Base-by-base conservation (phyloP, 495 filamentous ascomycete species). In the Lineolata rhizophorae region DNA sequence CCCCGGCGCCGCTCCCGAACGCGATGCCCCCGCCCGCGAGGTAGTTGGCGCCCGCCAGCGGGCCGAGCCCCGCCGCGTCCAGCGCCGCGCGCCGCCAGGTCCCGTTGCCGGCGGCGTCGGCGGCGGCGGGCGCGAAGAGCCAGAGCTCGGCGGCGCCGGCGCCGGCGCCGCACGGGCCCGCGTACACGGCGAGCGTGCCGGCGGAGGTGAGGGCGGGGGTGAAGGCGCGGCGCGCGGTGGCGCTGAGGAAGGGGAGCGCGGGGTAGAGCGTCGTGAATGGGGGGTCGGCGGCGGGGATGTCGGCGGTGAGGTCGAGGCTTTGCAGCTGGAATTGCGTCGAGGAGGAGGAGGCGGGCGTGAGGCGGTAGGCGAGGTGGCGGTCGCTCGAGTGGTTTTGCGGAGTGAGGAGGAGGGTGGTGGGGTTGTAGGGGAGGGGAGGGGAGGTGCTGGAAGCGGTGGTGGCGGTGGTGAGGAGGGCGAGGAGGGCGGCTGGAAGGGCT, bases 371-470 rank as follows among this genome's bases (percentile, higher is more conserved):
- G 34, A 60, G 35, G n/a, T n/a, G n/a, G n/a, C n/a, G n/a, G n/a
- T n/a, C n/a, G n/a, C n/a, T n/a, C 27, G 57, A 47, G 39, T 59
- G 58, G 25, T 62, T 55, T 19, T 51, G 46, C 8, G 64, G 48
- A 3, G 72, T 55, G 20, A 78, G 56, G 28, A 65, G 54, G 13
- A 84, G 60, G 15, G 58, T 63, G 0, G 82, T 76, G 0, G 82
- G 78, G 16, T 64, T 67, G 56, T 90, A 91, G 19, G 78, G 79
- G 16, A 80, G n/a, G n/a, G n/a, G n/a, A n/a, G n/a, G n/a, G n/a
- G n/a, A n/a, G n/a, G n/a, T n/a, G n/a, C n/a, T n/a, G n/a, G n/a
- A n/a, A n/a, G n/a, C n/a, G n/a, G n/a, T n/a, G n/a, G n/a, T n/a
- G n/a, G n/a, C n/a, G n/a, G n/a, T n/a, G n/a, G n/a, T n/a, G n/a